A percentile compares a stretch with the other conserved stretches of the same genome.
Conservation (phyloP, 495 filamentous ascomycete genomes). For the Penicillium bovifimosum region DNA sequence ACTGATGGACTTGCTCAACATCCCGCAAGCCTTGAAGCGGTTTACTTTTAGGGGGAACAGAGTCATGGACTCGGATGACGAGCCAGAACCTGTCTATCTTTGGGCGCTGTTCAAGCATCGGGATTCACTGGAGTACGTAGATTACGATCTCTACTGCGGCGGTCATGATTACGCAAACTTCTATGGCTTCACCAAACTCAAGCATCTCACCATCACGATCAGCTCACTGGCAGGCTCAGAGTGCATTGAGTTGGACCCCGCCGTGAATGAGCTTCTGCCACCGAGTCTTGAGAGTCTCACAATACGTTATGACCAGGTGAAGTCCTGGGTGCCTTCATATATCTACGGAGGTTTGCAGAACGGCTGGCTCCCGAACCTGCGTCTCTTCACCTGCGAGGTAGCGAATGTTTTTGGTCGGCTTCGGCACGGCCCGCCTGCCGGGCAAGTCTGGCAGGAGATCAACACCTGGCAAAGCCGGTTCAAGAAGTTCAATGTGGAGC, state of each 20-base stretch:
- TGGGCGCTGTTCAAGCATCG: background rate
- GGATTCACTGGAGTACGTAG: background rate
- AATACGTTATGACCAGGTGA: background rate
- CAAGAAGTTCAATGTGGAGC: background rate
- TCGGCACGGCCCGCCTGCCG: background rate
- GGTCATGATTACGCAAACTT: background rate
- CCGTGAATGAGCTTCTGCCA: background rate
- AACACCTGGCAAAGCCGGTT: conserved; percentile 2
- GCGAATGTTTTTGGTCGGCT: background rate
- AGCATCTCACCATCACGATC: conserved; percentile 2
- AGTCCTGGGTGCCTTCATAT: background rate
- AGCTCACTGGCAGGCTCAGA: background rate
- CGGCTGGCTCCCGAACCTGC: background rate
- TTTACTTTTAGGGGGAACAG: background rate
- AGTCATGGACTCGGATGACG: no score
- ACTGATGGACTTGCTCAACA: background rate
- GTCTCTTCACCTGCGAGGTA: conserved; percentile 1
- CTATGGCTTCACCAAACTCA: background rate
- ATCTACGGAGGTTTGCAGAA: background rate
- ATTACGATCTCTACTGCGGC: conserved; percentile 3
- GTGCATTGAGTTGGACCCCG: background rate
- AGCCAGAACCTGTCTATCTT: background rate
- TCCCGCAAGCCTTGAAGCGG: background rate
- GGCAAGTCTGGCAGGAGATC: conserved; percentile 1
- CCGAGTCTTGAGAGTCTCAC: background rate